phyloP scores from a whole-genome alignment of 1,284 basidiomycete species.

The Paramarasmius palmivorus region DNA sequence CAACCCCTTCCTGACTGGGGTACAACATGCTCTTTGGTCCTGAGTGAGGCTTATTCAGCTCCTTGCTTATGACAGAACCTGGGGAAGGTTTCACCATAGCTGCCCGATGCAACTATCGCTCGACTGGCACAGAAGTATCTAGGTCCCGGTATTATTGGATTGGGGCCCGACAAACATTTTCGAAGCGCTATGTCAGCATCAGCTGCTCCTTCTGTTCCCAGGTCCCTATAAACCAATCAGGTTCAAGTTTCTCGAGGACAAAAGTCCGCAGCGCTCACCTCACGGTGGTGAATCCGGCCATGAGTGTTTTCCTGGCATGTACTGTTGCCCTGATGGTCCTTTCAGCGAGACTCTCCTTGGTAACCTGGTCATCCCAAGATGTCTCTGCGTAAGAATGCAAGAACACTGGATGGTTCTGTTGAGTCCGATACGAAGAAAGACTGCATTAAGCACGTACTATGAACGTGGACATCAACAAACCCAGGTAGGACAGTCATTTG shows the following conservation, averaged over 20 bases:
- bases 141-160: constrained; percentile 59
- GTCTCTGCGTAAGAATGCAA: constrained; percentile 62
- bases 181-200: constrained; percentile 64
- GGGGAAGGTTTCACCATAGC: constrained; percentile 45
- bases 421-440: background rate
- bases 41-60: constrained; percentile 19
- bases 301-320: constrained; percentile 58
- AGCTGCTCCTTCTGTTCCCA: constrained; percentile 66
- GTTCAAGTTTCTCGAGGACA: no score
- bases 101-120: constrained; percentile 63
- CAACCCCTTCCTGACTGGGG: constrained; percentile 49
- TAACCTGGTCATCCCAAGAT: constrained; percentile 64
- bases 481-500: constrained; percentile 57
- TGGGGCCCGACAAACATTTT: constrained; percentile 52
- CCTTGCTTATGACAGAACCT: no score
- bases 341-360: constrained; percentile 54
- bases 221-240: constrained; percentile 40
- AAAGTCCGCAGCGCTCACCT: constrained; percentile 16
- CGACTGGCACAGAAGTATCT: constrained; percentile 64
- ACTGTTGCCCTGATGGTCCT: constrained; percentile 60
- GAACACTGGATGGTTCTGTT: constrained; percentile 44
- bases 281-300: constrained; percentile 69
- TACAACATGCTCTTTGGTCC: constrained; percentile 56
- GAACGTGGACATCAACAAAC: constrained; percentile 69
- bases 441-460: constrained; percentile 41